Evolutionary conservation across 768 basidiomycete species (phyloP).

Genomic region (Hygrocybe punicea): DNA sequence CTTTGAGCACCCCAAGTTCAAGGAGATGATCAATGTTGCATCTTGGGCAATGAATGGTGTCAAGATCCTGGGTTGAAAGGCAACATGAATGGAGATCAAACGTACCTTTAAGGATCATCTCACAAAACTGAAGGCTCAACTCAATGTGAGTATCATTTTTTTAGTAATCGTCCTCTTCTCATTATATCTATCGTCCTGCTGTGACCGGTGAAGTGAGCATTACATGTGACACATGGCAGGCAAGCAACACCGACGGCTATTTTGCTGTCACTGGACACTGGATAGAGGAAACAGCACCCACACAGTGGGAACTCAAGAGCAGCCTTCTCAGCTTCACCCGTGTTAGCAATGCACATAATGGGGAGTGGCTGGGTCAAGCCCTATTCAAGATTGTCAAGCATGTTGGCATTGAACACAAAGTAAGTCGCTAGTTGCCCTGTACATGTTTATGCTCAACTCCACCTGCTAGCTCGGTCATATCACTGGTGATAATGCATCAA

Average conservation of each 20-base stretch:
- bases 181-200: slow-evolving; percentile 1
- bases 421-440: slow-evolving; percentile 7
- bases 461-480: slow-evolving; percentile 31
- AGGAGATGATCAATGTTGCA: no score
- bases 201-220: slow-evolving; percentile 19
- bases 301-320: slow-evolving; percentile 27
- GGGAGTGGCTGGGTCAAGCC: slow-evolving; percentile 33
- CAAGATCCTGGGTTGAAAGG: slow-evolving; percentile 12
- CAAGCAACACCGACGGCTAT: slow-evolving; percentile 37
- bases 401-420: slow-evolving; percentile 31
- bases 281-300: slow-evolving; percentile 31
- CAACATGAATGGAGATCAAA: slow-evolving; percentile 27
- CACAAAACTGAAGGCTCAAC: not conserved
- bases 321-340: slow-evolving; percentile 35
- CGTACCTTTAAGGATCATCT: slow-evolving; percentile 20
- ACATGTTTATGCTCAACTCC: not conserved
- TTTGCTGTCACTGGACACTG: slow-evolving; percentile 41
- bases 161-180: no score
- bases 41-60: no score
- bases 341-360: slow-evolving; percentile 39
- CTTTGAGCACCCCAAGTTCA: no score
- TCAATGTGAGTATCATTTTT: not conserved
- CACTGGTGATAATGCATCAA: slow-evolving; percentile 38
- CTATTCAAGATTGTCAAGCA: slow-evolving; percentile 34
- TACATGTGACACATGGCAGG: slow-evolving; percentile 44